These are phyloP conservation scores for Ricinus communis DNA, from an alignment of 345 rosid genomes.

Conservation along the genomic window DNA sequence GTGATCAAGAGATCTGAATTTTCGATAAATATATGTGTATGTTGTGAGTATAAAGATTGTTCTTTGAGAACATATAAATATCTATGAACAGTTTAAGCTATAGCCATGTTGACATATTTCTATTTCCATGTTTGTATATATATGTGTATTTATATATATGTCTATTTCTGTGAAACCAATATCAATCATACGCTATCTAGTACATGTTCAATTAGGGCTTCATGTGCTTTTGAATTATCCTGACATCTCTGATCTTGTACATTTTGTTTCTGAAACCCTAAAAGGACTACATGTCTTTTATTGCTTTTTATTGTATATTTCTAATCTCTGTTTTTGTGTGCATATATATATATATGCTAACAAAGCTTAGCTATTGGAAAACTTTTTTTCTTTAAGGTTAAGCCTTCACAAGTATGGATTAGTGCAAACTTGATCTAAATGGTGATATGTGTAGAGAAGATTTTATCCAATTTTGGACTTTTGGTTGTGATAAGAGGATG, in stretches of 20 bases:
- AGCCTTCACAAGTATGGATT: too few species aligned
- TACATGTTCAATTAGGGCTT: slow-evolving; percentile 23
- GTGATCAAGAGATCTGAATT: slow-evolving; percentile 19
- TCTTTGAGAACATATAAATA: neutral
- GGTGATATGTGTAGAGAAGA: too few species aligned
- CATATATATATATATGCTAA: neutral
- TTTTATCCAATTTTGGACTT: too few species aligned
- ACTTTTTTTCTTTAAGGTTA: too few species aligned
- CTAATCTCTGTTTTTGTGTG: too few species aligned
- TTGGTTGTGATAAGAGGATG: too few species aligned
- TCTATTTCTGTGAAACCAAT: slow-evolving; percentile 14
- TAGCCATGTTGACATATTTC: slow-evolving; percentile 8
- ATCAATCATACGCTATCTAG: neutral
- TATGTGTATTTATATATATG: slow-evolving; percentile 3
- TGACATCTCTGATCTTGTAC: neutral
- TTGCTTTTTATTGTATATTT: too few species aligned
- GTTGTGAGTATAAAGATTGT: slow-evolving; percentile 10
- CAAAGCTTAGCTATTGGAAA: too few species aligned
- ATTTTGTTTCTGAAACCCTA: neutral
- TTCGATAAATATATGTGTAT: slow-evolving; percentile 5
- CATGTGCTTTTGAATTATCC: neutral
- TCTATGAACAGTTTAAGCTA: neutral
- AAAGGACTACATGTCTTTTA: neutral
- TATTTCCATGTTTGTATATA: slow-evolving; percentile 13
- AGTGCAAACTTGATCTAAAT: too few species aligned